Evolutionary conservation across 208 protist genomes (phyloP).

Genomic region (Naegleria fowleri): DNA sequence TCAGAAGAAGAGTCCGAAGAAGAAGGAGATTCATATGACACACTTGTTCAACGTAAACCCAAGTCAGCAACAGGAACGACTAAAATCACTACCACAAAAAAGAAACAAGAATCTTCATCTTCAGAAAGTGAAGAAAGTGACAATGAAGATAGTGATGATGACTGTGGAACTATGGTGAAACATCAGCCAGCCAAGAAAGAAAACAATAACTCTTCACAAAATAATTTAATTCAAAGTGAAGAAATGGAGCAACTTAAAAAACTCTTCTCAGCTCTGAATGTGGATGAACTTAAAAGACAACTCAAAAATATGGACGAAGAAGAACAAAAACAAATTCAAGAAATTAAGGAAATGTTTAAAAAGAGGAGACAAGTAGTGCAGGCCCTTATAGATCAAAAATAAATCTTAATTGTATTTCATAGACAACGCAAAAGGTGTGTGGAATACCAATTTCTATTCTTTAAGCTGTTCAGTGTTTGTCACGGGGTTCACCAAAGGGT

Average conservation of each 20-base stretch:
- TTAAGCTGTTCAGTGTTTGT: too few relatives aligned
- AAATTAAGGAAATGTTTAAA: background rate
- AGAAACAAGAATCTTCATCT: background rate
- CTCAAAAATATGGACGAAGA: constrained; percentile 3
- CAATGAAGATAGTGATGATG: background rate
- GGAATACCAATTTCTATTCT: too few relatives aligned
- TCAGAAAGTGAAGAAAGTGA: background rate
- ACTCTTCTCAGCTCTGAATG: background rate
- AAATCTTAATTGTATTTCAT: too few relatives aligned
- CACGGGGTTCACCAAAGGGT: too few relatives aligned
- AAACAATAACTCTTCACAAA: background rate
- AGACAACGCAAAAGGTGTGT: too few relatives aligned
- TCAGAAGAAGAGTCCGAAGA: background rate
- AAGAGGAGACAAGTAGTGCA: background rate
- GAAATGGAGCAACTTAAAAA: background rate
- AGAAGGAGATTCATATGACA: background rate
- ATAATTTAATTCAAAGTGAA: background rate
- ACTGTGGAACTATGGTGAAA: background rate
- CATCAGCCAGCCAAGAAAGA: background rate
- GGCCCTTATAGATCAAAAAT: background rate
- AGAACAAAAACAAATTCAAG: background rate
- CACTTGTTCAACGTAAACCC: background rate
- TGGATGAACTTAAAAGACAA: background rate
- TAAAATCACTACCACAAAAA: background rate
- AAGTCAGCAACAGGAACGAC: background rate